A percentile compares a stretch with the other conserved stretches of the same genome.
Conservation (phyloP, 1,284 basidiomycete genomes). For the Neolentinus lepideus region DNA sequence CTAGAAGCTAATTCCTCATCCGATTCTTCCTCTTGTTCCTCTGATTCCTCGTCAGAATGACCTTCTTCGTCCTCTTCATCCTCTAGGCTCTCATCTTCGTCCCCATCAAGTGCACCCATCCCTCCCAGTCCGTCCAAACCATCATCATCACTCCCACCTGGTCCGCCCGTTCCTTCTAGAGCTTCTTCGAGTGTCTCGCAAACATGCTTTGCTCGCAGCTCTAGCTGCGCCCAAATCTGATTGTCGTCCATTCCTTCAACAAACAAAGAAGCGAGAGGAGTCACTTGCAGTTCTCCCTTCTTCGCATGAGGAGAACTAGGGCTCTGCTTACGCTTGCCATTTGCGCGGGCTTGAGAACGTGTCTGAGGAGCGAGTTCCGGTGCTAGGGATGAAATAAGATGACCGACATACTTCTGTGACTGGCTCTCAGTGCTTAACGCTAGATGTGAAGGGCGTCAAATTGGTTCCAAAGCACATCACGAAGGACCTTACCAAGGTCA, state of each 20-base stretch:
- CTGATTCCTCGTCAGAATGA: conserved; percentile 25
- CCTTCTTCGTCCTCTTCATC: conserved; percentile 30
- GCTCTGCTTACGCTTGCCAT: conserved; percentile 35
- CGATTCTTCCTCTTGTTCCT: conserved; percentile 23
- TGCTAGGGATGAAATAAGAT: conserved; percentile 61
- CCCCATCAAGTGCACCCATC: conserved; percentile 8
- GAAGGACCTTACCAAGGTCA: conserved; percentile 57
- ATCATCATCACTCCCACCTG: conserved; percentile 18
- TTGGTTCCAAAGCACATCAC: conserved; percentile 1
- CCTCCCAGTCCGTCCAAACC: conserved; percentile 9
- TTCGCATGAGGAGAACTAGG: conserved; percentile 26
- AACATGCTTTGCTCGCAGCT: conserved; percentile 63
- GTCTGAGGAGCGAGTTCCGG: conserved; percentile 61
- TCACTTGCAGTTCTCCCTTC: conserved; percentile 45
- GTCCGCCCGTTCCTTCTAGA: conserved; percentile 38
- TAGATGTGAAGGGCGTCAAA: conserved; percentile 19
- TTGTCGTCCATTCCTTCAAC: conserved; percentile 82
- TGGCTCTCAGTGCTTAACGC: conserved; percentile 57
- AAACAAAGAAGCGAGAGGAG: conserved; percentile 73
- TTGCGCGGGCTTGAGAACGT: conserved; percentile 48
- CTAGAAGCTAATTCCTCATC: conserved; percentile 23
- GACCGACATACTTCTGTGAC: conserved; percentile 59
- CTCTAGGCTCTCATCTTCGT: conserved; percentile 10
- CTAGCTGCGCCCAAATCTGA: conserved; percentile 92
- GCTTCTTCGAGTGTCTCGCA: conserved; percentile 58